Evolutionary conservation across 208 protist genomes (phyloP).

Genomic region (Acanthamoeba sp.): DNA sequence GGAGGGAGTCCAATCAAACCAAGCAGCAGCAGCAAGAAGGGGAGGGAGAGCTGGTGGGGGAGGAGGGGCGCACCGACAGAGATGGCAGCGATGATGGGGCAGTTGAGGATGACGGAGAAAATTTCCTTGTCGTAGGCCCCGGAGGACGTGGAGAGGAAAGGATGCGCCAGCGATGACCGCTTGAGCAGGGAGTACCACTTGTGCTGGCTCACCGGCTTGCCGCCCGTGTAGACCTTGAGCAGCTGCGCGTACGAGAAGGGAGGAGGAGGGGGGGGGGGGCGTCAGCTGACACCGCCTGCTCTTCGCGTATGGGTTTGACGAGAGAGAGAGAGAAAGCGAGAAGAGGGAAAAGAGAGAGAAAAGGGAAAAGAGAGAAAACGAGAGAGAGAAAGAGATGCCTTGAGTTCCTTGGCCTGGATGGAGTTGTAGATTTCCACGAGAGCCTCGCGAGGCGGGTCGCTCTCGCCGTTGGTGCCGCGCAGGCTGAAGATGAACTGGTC

Average conservation of each 20-base stretch:
- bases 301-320: too few species aligned
- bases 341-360: background rate
- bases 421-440: constrained; percentile 71
- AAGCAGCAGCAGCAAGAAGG: background rate
- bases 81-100: constrained; percentile 84
- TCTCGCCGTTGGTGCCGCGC: constrained; percentile 21
- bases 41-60: background rate
- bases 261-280: too few species aligned
- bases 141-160: constrained; percentile 27
- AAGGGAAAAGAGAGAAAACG: too few species aligned
- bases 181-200: background rate
- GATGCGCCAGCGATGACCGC: background rate
- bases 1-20: background rate
- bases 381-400: constrained; percentile 18
- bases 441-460: constrained; percentile 17
- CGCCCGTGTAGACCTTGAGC: background rate
- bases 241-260: background rate
- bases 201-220: background rate
- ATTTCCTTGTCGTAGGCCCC: background rate
- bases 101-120: constrained; percentile 76
- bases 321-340: too few species aligned
- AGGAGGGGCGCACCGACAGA: constrained; percentile 68
- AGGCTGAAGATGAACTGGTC: constrained; percentile 58
- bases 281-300: too few species aligned
- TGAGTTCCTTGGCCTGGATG: constrained; percentile 66